A percentile compares a stretch with the other conserved stretches of the same genome.
These are phyloP conservation scores for Fusarium sp. DNA, from an alignment of 2,329 filamentous ascomycete species.

Conservation along the genomic window DNA sequence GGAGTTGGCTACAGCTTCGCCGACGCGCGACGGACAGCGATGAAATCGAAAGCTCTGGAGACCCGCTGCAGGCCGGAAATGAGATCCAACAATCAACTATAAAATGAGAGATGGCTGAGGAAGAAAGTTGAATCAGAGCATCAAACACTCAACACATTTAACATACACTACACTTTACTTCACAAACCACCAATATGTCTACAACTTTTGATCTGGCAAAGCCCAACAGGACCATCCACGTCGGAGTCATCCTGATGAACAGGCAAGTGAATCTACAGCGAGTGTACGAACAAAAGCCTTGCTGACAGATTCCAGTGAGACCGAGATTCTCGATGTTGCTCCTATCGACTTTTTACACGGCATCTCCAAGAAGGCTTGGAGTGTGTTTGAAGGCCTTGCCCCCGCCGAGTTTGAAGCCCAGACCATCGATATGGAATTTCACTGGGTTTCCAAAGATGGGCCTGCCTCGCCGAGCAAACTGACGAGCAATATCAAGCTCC, in stretches of 20 bases:
- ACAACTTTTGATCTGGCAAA: conserved; percentile 4
- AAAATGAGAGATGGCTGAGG: background rate
- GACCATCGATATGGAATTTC: conserved; percentile 46
- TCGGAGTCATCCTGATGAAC: conserved; percentile 31
- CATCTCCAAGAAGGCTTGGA: conserved; percentile 32
- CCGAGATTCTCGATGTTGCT: conserved; percentile 51
- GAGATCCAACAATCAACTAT: background rate
- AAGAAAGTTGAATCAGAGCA: too few relatives aligned
- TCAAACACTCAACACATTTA: background rate
- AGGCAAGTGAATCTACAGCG: background rate
- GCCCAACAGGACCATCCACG: conserved; percentile 17
- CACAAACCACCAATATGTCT: background rate
- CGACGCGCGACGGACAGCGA: background rate
- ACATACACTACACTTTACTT: background rate
- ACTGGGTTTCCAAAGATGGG: conserved; percentile 49
- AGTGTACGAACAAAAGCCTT: rapidly evolving
- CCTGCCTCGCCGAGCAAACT: conserved; percentile 21
- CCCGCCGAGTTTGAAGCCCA: conserved; percentile 30
- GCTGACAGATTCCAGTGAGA: conserved; percentile 35
- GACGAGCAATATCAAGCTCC: conserved; percentile 44
- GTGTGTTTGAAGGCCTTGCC: conserved; percentile 25
- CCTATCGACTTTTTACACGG: conserved; percentile 47
- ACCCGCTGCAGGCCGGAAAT: background rate
- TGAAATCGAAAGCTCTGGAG: background rate
- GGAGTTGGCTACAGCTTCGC: too few relatives aligned